Percentiles rank a stretch among this genome's conserved stretches.
phyloP scores from a whole-genome alignment of 1,139 yeast species.

The Saccharomyces hybrid region DNA sequence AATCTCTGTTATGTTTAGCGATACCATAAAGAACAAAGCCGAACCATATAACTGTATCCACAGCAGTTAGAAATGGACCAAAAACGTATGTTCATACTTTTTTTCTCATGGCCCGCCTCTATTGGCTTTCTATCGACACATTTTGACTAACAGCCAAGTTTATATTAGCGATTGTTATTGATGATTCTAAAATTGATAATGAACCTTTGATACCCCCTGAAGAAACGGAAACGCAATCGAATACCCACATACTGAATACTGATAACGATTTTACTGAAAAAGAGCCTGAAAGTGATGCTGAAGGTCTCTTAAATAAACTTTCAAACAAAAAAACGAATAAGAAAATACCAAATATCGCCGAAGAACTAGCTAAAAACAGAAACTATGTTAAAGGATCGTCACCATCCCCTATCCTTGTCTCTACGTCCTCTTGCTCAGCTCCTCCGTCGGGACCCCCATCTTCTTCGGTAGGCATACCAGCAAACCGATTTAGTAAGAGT shows the following conservation, averaged over 20 bases:
- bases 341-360: slow-evolving; percentile 28
- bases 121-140: not conserved
- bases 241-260: not conserved
- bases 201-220: not conserved
- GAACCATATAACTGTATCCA: no score
- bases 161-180: slow-evolving; percentile 3
- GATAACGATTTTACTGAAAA: not conserved
- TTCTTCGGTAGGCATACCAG: not conserved
- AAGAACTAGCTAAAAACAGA: slow-evolving; percentile 30
- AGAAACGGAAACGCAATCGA: not conserved
- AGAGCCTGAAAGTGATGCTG: slow-evolving; percentile 1
- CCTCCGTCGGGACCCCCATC: slow-evolving; percentile 3
- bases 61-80: not conserved
- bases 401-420: slow-evolving; percentile 12
- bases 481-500: not conserved
- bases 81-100: slow-evolving; percentile 1
- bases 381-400: slow-evolving; percentile 17
- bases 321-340: not conserved
- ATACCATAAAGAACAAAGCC: no score
- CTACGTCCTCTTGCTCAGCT: slow-evolving; percentile 6
- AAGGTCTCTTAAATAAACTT: not conserved
- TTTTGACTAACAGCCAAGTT: not conserved
- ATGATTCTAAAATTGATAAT: not conserved
- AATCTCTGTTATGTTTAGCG: no score
- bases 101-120: not conserved